Evolutionary conservation across 1,284 basidiomycete genomes (phyloP), one percentile per base, ranked within the genome.

Genomic region (Marasmius oreades): DNA sequence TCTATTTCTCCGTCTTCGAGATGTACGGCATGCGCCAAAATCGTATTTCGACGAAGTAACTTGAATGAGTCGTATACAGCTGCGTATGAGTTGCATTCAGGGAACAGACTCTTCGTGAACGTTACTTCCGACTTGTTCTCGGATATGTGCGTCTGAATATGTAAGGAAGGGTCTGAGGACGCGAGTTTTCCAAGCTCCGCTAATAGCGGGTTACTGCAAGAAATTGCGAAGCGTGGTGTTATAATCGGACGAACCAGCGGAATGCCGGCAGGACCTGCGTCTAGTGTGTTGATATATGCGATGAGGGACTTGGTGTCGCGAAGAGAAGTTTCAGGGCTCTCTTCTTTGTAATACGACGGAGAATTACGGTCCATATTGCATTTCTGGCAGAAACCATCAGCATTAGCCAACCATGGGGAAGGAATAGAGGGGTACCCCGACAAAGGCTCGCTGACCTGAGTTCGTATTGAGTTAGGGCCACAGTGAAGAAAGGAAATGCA

Each of bases 171-270:
- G 63, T 88, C 77, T 1, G 70, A 64, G 42, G 69, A 64, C 0
- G 82, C 84, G 42, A 95, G 73, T 2, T 78, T 65, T 14, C 89
- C 87, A 8, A 98, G 78, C 6, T 74, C 72, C 1, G 66, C 55
- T 47, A 98, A 79, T 36, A 97, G 83, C n/a, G 82, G 76, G 12
- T 79, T 70, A 0, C 93, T 87, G 71, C 93, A 96, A n/a, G 90
- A 86, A 61, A 99, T 90, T 26, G 96, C 95, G 70, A 99, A 98
- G 18, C 95, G 89, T 18, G 96, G 96, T 0, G 96, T 98, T 45
- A 98, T 74, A 66, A 96, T 86, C 0, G 95, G 95, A 57, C 91
- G 88, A 5, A 98, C 90, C 16, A 95, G 82, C 6, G 74, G 67
- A 55, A 53, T 20, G 67, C 59, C 4, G 63, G 61, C 58, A 62